Evolutionary conservation across 2,329 filamentous ascomycete species (phyloP).

Genomic region (Pyricularia grisea): DNA sequence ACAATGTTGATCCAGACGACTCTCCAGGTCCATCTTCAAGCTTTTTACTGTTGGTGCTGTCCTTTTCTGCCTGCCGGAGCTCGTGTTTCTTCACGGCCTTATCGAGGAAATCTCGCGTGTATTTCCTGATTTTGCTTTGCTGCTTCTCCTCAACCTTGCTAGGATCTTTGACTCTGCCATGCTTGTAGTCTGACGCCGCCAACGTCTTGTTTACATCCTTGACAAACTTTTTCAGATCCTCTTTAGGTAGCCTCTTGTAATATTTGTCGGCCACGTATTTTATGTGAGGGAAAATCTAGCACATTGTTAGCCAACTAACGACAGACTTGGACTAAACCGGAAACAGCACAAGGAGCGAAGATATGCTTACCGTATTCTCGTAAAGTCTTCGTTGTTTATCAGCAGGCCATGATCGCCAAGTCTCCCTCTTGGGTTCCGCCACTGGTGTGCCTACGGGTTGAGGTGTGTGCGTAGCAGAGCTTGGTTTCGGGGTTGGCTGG

Average conservation of each 20-base stretch:
- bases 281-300: conserved; percentile 71
- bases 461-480: conserved; percentile 52
- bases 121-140: conserved; percentile 71
- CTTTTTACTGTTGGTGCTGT: conserved; percentile 7
- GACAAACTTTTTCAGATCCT: conserved; percentile 55
- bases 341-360: not conserved
- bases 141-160: conserved; percentile 66
- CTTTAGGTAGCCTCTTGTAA: conserved; percentile 75
- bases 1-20: not conserved
- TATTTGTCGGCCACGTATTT: conserved; percentile 83
- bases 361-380: conserved; percentile 70
- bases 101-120: conserved; percentile 78
- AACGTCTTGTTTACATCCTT: conserved; percentile 76
- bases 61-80: conserved; percentile 45
- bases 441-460: conserved; percentile 45
- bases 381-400: conserved; percentile 96
- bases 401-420: conserved; percentile 57
- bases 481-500: conserved; percentile 47
- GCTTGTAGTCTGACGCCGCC: conserved; percentile 85
- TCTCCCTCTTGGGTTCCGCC: conserved; percentile 55
- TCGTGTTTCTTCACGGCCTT: conserved; percentile 74
- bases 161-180: conserved; percentile 75
- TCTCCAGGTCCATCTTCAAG: not conserved
- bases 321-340: not conserved
- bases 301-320: not conserved